phyloP scores from a whole-genome alignment of 192 early-diverging fungal genomes.

The Glomus cerebriforme region DNA sequence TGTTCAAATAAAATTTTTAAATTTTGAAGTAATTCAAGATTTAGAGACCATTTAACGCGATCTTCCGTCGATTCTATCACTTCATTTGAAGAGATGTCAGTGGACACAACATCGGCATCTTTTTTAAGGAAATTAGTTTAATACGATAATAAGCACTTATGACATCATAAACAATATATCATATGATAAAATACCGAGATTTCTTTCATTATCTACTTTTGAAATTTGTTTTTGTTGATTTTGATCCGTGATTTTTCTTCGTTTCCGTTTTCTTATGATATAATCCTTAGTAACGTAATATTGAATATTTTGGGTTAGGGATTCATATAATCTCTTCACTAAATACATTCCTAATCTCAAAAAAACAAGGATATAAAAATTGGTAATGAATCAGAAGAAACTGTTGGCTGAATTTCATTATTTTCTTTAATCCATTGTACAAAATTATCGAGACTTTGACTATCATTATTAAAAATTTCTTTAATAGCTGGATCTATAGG shows the following conservation, averaged over 20 bases:
- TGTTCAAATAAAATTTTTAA: background rate
- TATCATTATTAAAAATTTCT: background rate
- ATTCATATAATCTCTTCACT: background rate
- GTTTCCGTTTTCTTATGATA: background rate
- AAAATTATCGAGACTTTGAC: background rate
- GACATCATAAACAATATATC: background rate
- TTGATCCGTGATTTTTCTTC: background rate
- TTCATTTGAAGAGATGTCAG: background rate
- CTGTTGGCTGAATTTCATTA: background rate
- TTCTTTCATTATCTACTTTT: background rate
- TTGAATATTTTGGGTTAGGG: background rate
- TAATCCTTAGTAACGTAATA: background rate
- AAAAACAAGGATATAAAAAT: background rate
- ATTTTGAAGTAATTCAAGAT: background rate
- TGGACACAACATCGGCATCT: background rate
- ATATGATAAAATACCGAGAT: background rate
- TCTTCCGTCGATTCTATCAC: background rate
- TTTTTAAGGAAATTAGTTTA: background rate
- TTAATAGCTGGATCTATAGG: background rate
- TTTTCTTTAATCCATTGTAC: background rate
- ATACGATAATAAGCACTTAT: background rate
- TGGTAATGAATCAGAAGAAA: background rate
- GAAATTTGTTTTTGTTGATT: background rate
- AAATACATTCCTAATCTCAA: background rate
- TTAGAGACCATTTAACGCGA: background rate